These are phyloP conservation scores for Exophiala alcalophila DNA, from an alignment of 2,329 filamentous ascomycete species.

Conservation along the genomic window DNA sequence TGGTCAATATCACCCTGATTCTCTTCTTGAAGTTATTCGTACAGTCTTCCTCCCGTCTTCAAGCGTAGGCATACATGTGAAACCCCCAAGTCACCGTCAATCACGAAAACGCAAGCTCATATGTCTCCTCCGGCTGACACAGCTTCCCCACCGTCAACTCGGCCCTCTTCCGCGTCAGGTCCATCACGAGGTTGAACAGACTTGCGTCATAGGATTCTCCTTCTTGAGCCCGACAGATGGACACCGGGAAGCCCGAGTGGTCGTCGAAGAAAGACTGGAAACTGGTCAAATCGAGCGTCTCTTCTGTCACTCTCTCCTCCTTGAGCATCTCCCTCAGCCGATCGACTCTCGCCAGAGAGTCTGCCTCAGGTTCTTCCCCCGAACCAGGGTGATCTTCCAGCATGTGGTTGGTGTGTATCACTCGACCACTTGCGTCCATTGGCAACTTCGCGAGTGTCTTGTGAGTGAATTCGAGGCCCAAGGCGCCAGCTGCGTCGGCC, in stretches of 20 bases:
- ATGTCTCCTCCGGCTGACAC: slow-evolving; percentile 1
- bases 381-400: slow-evolving; percentile 25
- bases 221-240: slow-evolving; percentile 34
- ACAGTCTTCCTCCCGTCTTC: too few relatives aligned
- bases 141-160: slow-evolving; percentile 35
- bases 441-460: slow-evolving; percentile 27
- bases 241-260: slow-evolving; percentile 36
- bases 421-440: slow-evolving; percentile 37
- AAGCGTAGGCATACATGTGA: too few relatives aligned
- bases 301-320: slow-evolving; percentile 17
- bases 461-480: slow-evolving; percentile 49
- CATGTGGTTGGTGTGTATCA: slow-evolving; percentile 48
- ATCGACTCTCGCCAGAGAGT: slow-evolving; percentile 30
- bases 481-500: slow-evolving; percentile 44
- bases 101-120: slow-evolving; percentile 8
- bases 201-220: slow-evolving; percentile 31
- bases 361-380: slow-evolving; percentile 4
- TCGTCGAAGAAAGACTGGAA: slow-evolving; percentile 38
- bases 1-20: too few relatives aligned
- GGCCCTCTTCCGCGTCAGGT: slow-evolving; percentile 32
- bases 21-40: too few relatives aligned
- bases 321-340: slow-evolving; percentile 31
- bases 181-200: slow-evolving; percentile 40
- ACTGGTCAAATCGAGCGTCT: slow-evolving; percentile 1
- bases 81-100: too few relatives aligned